Evolutionary conservation across 148 eudicot genomes (phyloP).

Genomic region (Camellia sinensis): DNA sequence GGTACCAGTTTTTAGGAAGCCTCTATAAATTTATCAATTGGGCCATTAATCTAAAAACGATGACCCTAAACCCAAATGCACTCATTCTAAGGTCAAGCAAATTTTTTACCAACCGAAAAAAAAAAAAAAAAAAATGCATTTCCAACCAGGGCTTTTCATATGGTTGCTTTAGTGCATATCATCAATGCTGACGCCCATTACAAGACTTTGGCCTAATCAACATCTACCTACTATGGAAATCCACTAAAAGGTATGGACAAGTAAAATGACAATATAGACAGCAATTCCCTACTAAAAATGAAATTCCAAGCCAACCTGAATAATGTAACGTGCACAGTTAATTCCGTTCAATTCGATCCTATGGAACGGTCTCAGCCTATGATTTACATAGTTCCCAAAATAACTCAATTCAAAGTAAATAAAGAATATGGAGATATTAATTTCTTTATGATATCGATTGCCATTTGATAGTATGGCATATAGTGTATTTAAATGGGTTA

Average conservation of each 20-base stretch:
- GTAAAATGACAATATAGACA: neutral
- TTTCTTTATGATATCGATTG: neutral
- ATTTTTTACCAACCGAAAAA: no score
- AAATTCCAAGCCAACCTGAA: neutral
- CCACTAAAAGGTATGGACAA: neutral
- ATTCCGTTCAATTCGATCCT: neutral
- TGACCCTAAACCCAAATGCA: no score
- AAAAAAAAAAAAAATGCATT: neutral
- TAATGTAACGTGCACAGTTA: neutral
- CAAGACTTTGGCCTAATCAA: neutral
- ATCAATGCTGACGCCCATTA: neutral
- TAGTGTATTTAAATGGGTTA: neutral
- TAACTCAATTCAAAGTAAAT: slow-evolving; percentile 1
- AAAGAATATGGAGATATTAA: neutral
- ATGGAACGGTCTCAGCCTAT: neutral
- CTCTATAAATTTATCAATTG: no score
- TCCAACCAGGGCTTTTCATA: neutral
- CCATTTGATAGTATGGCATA: neutral
- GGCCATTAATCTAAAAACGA: no score
- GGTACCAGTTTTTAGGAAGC: no score
- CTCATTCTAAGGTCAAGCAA: no score
- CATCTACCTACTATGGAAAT: slow-evolving; percentile 1
- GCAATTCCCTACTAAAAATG: neutral
- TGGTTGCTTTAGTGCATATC: neutral
- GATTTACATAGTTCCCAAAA: neutral